A percentile compares a stretch with the other conserved stretches of the same genome.
Evolutionary conservation across 1,284 basidiomycete species (phyloP).

Genomic region (Apiotrichum gracile): DNA sequence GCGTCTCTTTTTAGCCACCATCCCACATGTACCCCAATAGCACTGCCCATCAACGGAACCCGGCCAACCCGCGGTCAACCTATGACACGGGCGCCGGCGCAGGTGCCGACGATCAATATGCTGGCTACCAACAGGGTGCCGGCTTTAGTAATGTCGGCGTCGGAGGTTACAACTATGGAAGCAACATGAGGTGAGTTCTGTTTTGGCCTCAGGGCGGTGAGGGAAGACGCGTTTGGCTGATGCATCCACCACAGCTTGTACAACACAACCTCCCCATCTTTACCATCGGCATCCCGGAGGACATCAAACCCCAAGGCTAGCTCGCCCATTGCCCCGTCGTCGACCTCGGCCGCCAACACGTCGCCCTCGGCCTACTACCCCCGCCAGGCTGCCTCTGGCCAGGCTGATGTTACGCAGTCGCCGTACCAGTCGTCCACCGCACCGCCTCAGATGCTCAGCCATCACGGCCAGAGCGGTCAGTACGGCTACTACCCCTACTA

Average conservation of each 20-base stretch:
- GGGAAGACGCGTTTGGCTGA: no score
- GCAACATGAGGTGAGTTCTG: constrained; percentile 23
- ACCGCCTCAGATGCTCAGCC: not conserved
- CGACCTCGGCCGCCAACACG: constrained; percentile 18
- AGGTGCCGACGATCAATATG: constrained; percentile 22
- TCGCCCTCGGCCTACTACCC: constrained; percentile 31
- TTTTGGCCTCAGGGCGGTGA: not conserved
- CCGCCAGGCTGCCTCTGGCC: constrained; percentile 1
- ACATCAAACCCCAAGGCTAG: constrained; percentile 23
- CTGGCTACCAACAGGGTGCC: constrained; percentile 14
- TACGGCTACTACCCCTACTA: constrained; percentile 16
- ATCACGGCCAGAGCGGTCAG: constrained; percentile 4
- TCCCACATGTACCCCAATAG: constrained; percentile 25
- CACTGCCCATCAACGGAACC: constrained; percentile 22
- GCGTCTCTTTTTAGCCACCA: constrained; percentile 1
- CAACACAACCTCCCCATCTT: constrained; percentile 21
- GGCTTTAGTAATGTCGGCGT: constrained; percentile 20
- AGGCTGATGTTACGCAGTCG: constrained; percentile 11
- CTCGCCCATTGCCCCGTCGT: constrained; percentile 13
- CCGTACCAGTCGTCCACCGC: constrained; percentile 13
- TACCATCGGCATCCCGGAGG: constrained; percentile 24
- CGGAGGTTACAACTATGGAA: constrained; percentile 16
- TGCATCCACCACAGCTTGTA: constrained; percentile 14
- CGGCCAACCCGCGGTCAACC: constrained; percentile 29
- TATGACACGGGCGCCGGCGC: constrained; percentile 17